Conservation (phyloP, 208 protist species). For the Acanthamoeba polyphaga region DNA sequence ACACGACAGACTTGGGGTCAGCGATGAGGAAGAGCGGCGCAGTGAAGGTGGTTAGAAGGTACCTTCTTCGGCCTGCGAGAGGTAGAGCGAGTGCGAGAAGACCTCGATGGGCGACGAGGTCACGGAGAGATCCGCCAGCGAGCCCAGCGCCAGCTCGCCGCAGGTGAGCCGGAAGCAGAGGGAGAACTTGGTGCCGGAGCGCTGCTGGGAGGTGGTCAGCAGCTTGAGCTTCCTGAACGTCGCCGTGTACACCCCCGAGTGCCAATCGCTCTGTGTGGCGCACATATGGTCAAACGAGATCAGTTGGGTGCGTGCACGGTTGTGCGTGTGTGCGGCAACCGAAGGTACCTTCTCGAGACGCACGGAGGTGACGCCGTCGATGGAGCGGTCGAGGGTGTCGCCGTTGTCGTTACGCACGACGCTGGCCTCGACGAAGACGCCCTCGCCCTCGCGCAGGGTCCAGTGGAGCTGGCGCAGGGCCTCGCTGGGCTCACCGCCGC, state of each 20-base stretch:
- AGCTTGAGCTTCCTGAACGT: constrained; percentile 63
- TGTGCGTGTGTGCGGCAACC: too few species aligned
- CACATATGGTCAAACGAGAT: background rate
- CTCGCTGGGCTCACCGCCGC: background rate
- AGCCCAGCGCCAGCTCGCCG: background rate
- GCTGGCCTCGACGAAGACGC: constrained; percentile 2
- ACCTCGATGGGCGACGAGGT: constrained; percentile 1
- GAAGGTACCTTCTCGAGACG: background rate
- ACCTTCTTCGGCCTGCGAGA: constrained; percentile 24
- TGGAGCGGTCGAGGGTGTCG: background rate
- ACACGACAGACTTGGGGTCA: background rate
- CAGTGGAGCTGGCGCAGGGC: background rate
- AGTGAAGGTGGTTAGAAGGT: background rate
- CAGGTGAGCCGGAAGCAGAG: background rate
- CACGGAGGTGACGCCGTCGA: background rate
- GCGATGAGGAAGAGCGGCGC: background rate
- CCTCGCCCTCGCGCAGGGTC: background rate
- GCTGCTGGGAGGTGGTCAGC: constrained; percentile 33
- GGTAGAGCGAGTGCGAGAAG: constrained; percentile 50
- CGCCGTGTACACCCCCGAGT: background rate
- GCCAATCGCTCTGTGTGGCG: background rate
- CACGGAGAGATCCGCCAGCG: background rate
- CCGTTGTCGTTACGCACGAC: background rate
- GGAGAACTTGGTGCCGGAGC: constrained; percentile 3
- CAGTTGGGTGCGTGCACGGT: background rate